Percentiles rank a stretch among this genome's conserved stretches.
phyloP scores from a whole-genome alignment of 73 alveolate genomes.

The Effrenium voratum region DNA sequence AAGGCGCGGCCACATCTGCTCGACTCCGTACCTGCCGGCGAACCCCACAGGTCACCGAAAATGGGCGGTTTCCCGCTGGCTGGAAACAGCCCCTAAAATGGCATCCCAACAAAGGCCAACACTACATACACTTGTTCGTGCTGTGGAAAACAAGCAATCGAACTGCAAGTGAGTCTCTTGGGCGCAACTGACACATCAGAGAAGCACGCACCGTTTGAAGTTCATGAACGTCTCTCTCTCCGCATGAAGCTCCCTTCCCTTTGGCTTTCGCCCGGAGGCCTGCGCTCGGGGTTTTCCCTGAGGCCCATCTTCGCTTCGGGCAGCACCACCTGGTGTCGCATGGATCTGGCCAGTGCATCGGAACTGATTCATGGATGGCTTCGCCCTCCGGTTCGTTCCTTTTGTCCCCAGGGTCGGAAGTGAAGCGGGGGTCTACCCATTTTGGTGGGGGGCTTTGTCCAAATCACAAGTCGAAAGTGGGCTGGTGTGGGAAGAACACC shows the following conservation, averaged over 20 bases:
- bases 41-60: not conserved
- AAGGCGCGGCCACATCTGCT: slow-evolving; percentile 75
- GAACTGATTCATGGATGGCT: no score
- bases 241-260: not conserved
- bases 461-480: no score
- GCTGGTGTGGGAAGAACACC: no score
- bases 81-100: not conserved
- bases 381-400: no score
- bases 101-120: not conserved
- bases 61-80: not conserved
- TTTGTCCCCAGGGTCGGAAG: no score
- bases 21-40: slow-evolving; percentile 49
- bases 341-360: no score
- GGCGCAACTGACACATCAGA: not conserved
- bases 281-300: slow-evolving; percentile 58
- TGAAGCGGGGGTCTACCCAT: no score
- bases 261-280: not conserved
- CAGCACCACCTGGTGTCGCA: slow-evolving; percentile 32
- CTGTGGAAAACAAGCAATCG: not conserved
- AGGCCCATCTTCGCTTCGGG: slow-evolving; percentile 57
- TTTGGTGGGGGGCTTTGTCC: no score
- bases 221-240: not conserved
- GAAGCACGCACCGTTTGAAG: not conserved
- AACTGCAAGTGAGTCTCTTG: not conserved
- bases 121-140: not conserved